Evolutionary conservation across 2,329 filamentous ascomycete genomes (phyloP), one percentile per base, ranked within the genome.

Genomic region (Didymosphaeria variabile): DNA sequence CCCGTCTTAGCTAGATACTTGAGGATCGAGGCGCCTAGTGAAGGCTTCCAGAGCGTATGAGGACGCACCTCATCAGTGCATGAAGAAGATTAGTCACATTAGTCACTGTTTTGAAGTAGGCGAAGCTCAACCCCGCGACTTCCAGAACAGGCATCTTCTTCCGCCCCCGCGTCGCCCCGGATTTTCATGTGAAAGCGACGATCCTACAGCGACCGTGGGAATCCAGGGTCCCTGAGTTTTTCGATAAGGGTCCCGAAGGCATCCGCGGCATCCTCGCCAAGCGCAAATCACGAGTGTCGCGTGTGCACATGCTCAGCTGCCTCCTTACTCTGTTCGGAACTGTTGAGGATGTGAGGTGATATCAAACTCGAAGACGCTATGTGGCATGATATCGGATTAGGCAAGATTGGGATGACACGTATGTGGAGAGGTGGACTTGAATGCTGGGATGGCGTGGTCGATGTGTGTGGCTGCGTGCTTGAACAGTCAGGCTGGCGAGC

Each of bases 321-420:
- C 17, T 23, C 19, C 26, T 31, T 44, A 44, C 38, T 21, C 3
- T 38, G 21, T 45, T 45, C 12, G 38, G 52, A 45, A 44, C 2
- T 55, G 38, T 55, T 45, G 52, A 45, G 38, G 9, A 55, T 55
- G 52, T 45, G 29, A 6, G 38, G 38, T 45, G 52, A 45, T 55
- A 55, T 55, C 52, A 32, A 38, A 12, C 19, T 23, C 42, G 9
- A 15, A 32, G 38, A 19, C 52, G 38, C 10, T 44, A 32, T 15
- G 38, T 15, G 23, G 38, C 26, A 44, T 55, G 38, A 31, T 44
- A 44, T 55, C 23, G 21, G 26, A 32, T n/a, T 31, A 21, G 38
- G 15, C 23, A 9, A 42, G 52, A 21, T 3, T 31, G 23, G 21
- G 9, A 13, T 4, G 12, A 8, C 10, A 21, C 15, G 51, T n/a